Conservation (phyloP, 192 early-diverging fungal genomes). For the Phlyctochytrium arcticum region DNA sequence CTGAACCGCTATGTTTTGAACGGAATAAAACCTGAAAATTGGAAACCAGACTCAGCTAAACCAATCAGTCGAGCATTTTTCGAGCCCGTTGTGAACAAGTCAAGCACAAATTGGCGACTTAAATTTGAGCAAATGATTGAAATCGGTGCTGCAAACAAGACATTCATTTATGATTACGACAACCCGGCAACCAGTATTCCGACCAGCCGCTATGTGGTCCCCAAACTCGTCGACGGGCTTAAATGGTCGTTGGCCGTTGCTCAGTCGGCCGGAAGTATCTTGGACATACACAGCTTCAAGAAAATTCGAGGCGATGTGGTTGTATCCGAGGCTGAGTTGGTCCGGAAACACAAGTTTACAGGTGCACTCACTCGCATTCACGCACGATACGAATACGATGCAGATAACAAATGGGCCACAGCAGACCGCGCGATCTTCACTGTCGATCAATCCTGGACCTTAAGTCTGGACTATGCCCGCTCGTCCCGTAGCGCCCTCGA, state of each 20-base stretch:
- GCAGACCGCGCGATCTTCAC: not conserved
- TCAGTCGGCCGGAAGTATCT: constrained; percentile 6
- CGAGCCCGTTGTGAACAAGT: not conserved
- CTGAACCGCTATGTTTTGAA: constrained; percentile 6
- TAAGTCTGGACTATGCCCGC: not conserved
- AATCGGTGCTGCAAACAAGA: constrained; percentile 20
- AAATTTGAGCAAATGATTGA: constrained; percentile 27
- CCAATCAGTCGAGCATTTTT: constrained; percentile 27
- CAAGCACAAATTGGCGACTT: constrained; percentile 4
- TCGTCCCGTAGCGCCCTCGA: not conserved
- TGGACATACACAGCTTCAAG: constrained; percentile 9
- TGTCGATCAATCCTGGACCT: not conserved
- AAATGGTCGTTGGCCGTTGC: not conserved
- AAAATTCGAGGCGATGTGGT: constrained; percentile 1
- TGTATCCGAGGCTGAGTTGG: constrained; percentile 8
- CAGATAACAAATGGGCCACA: not conserved
- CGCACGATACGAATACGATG: constrained; percentile 3
- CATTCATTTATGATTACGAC: constrained; percentile 29
- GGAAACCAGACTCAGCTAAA: constrained; percentile 33
- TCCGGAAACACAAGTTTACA: not conserved
- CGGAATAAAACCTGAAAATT: constrained; percentile 30
- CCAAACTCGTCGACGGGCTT: not conserved
- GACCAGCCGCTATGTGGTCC: constrained; percentile 10
- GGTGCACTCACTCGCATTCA: not conserved
- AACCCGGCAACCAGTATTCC: constrained; percentile 20